Evolutionary conservation across 768 basidiomycete species (phyloP).

Genomic region (Tremella yokohamensis): DNA sequence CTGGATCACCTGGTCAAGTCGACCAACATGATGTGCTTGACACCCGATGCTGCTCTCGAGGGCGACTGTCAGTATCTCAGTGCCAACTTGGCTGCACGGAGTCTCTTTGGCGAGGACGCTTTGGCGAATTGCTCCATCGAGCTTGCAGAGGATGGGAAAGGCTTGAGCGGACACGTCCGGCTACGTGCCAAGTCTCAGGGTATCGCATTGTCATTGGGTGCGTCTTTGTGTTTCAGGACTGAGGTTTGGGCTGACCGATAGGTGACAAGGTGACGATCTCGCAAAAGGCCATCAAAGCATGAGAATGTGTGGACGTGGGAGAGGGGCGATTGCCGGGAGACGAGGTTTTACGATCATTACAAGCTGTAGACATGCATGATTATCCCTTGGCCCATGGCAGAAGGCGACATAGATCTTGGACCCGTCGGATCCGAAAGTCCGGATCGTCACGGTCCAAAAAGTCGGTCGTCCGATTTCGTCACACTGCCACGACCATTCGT

Average conservation of each 20-base stretch:
- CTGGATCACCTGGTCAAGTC: conserved; percentile 91
- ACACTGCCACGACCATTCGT: too few species aligned
- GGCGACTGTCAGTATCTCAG: conserved; percentile 97
- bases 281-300: conserved; percentile 40
- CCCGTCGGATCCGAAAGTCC: too few species aligned
- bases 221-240: conserved; percentile 36
- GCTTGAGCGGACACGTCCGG: conserved; percentile 75
- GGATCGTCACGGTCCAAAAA: too few species aligned
- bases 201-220: conserved; percentile 80
- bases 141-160: conserved; percentile 68
- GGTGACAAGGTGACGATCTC: conserved; percentile 22
- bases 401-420: too few species aligned
- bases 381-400: too few species aligned
- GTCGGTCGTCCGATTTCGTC: too few species aligned
- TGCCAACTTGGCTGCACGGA: conserved; percentile 93
- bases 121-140: conserved; percentile 92
- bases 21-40: conserved; percentile 96
- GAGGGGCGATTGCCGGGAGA: background rate
- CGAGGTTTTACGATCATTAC: background rate
- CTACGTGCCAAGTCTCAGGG: conserved; percentile 98
- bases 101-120: conserved; percentile 96
- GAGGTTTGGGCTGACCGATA: conserved; percentile 1
- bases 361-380: background rate
- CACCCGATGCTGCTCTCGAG: conserved; percentile 77
- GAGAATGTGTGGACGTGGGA: background rate